Evolutionary conservation across 1,284 basidiomycete genomes (phyloP).

Genomic region (Austropuccinia psidii): DNA sequence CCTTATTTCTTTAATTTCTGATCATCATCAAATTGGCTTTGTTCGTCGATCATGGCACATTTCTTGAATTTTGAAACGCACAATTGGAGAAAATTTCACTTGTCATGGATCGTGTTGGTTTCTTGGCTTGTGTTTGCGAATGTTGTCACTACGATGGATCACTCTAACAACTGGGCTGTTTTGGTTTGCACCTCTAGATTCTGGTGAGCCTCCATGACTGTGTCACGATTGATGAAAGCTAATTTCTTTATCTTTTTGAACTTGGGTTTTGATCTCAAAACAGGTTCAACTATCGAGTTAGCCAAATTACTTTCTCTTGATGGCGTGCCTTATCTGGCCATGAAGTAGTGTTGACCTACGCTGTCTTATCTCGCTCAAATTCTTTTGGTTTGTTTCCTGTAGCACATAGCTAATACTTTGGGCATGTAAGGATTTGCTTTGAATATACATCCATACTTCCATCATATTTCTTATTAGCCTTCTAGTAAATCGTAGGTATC

Average conservation of each 20-base stretch:
- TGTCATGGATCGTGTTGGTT: too few relatives aligned
- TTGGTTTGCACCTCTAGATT: slow-evolving; percentile 87
- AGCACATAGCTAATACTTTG: slow-evolving; percentile 97
- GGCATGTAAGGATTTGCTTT: slow-evolving; percentile 65
- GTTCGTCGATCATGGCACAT: too few relatives aligned
- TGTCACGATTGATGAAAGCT: not conserved
- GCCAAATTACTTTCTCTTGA: slow-evolving; percentile 45
- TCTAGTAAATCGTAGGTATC: slow-evolving; percentile 60
- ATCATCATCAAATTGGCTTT: too few relatives aligned
- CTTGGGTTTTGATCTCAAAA: slow-evolving; percentile 33
- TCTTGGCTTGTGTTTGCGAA: not conserved
- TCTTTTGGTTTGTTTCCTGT: slow-evolving; percentile 19
- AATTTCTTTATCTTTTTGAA: not conserved
- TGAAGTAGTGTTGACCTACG: not conserved
- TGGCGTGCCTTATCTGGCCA: not conserved
- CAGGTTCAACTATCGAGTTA: slow-evolving; percentile 83
- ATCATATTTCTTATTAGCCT: not conserved
- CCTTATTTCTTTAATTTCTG: too few relatives aligned
- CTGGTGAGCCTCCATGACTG: slow-evolving; percentile 60
- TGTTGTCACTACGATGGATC: slow-evolving; percentile 37
- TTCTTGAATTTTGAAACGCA: too few relatives aligned
- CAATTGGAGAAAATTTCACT: too few relatives aligned
- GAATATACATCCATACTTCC: slow-evolving; percentile 16
- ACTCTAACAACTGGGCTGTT: slow-evolving; percentile 94
- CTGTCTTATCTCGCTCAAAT: not conserved